Evolutionary conservation across 2,329 filamentous ascomycete species (phyloP), one percentile per base, ranked within the genome.

Genomic region (Herpotrichia juniperi): DNA sequence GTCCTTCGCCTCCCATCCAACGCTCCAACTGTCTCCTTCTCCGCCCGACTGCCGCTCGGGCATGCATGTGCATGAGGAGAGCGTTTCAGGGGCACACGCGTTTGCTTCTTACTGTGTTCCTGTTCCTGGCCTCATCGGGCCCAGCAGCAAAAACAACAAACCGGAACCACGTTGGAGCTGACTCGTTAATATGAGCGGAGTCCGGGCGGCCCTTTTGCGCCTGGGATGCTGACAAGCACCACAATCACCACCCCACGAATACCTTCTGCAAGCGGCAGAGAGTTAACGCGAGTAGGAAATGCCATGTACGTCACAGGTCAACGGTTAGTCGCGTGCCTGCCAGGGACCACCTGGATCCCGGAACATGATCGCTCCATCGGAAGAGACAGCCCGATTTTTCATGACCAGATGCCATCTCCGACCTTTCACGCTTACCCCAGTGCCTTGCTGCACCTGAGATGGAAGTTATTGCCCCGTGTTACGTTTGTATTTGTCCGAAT

Each of bases 181-280:
- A 64, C 60, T 64, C 62, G 60, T 30, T 50, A 48, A 53, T 48
- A 56, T 53, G 47, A 49, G 51, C 39, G 39, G 25, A 42, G 26
- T 47, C 42, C 42, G 47, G 21, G 34, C 21, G 12, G 24, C 45
- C 16, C 40, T 19, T 4, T 21, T 35, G 30, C 16, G 28, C 7
- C 25, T 32, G 48, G 30, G 28, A 35, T 43, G 17, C 26, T 50
- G 44, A 42, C 42, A n/a, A 16, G 43, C 37, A 43, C 21, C 21
- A 6, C 22, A 19, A 32, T 25, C 19, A n/a, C 46, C 21, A 19
- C 34, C n/a, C 21, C 46, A 34, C 34, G 34, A 48, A 37, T 19
- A 47, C 5, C 39, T 30, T 30, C 35, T 21, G 11, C 9, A 40
- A 21, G 35, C 35, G 12, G 21, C 17, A 19, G 11, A 6, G 21